phyloP scores from a whole-genome alignment of 2,329 filamentous ascomycete species.

The Aureobasidium leucospermi region DNA sequence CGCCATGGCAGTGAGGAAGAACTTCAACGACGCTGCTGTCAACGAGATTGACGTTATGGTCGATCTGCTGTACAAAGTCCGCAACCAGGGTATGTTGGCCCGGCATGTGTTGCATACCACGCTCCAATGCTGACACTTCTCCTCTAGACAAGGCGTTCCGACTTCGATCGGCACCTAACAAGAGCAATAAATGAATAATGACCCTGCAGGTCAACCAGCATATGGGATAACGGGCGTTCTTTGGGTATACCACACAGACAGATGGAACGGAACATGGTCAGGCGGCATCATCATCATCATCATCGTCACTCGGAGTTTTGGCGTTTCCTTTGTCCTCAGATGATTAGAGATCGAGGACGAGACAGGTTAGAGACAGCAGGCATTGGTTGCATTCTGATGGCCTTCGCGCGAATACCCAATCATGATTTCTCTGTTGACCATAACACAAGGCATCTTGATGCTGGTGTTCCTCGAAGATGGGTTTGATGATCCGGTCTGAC shows the following conservation, averaged over 20 bases:
- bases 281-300: slow-evolving; percentile 1
- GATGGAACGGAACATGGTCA: not conserved
- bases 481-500: not conserved
- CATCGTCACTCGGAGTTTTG: not conserved
- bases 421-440: not conserved
- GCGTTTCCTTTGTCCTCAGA: not conserved
- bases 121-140: not conserved
- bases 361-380: not conserved
- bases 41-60: slow-evolving; percentile 79
- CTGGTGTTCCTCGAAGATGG: not conserved
- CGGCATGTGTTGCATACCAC: not conserved
- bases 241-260: slow-evolving; percentile 5
- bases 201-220: not conserved
- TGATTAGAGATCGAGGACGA: not conserved
- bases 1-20: slow-evolving; percentile 65
- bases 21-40: slow-evolving; percentile 74
- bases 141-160: slow-evolving; percentile 40
- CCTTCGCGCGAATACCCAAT: not conserved
- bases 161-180: slow-evolving; percentile 30
- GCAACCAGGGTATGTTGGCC: slow-evolving; percentile 44
- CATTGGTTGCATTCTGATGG: not conserved
- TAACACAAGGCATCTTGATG: not conserved
- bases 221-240: not conserved
- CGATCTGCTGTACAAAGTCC: slow-evolving; percentile 66
- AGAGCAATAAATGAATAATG: slow-evolving; percentile 3